These are phyloP conservation scores for Alternaria brassicicola DNA, from an alignment of 2,329 filamentous ascomycete genomes.

Conservation along the genomic window DNA sequence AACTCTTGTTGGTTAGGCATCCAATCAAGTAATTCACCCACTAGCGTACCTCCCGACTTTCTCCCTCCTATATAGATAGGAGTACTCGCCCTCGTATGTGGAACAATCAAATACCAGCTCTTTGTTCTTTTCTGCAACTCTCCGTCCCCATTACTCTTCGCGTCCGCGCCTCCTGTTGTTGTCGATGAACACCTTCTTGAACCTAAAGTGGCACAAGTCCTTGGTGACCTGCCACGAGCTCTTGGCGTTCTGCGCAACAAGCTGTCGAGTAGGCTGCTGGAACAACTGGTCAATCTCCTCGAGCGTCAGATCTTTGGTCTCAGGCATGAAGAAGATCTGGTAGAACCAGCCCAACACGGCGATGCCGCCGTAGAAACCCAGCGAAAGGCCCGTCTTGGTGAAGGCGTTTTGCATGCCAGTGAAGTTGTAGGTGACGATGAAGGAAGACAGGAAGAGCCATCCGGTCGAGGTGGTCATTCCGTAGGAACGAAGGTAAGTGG, in stretches of 20 bases:
- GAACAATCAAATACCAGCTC: too few relatives aligned
- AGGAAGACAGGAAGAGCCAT: constrained; percentile 72
- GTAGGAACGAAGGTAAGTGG: constrained; percentile 73
- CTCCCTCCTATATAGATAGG: too few relatives aligned
- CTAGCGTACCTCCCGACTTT: too few relatives aligned
- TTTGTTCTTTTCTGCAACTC: too few relatives aligned
- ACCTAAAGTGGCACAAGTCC: constrained; percentile 53
- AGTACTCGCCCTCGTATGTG: too few relatives aligned
- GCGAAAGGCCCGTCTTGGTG: constrained; percentile 66
- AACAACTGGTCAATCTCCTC: constrained; percentile 76
- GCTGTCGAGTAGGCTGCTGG: constrained; percentile 65
- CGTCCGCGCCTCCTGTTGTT: constrained; percentile 31
- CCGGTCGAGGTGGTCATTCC: constrained; percentile 75
- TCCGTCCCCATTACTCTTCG: constrained; percentile 10
- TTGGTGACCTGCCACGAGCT: constrained; percentile 52
- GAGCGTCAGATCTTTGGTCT: constrained; percentile 71
- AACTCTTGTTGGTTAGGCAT: too few relatives aligned
- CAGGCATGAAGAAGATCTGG: constrained; percentile 76
- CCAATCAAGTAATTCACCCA: too few relatives aligned
- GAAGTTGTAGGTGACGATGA: constrained; percentile 79
- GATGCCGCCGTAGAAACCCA: constrained; percentile 78
- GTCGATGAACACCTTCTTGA: constrained; percentile 56
- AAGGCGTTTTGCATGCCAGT: constrained; percentile 72
- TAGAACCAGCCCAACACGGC: constrained; percentile 73
- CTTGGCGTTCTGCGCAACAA: constrained; percentile 59